Base-by-base conservation (phyloP, 768 basidiomycete genomes). In the Lepiota subincarnata region DNA sequence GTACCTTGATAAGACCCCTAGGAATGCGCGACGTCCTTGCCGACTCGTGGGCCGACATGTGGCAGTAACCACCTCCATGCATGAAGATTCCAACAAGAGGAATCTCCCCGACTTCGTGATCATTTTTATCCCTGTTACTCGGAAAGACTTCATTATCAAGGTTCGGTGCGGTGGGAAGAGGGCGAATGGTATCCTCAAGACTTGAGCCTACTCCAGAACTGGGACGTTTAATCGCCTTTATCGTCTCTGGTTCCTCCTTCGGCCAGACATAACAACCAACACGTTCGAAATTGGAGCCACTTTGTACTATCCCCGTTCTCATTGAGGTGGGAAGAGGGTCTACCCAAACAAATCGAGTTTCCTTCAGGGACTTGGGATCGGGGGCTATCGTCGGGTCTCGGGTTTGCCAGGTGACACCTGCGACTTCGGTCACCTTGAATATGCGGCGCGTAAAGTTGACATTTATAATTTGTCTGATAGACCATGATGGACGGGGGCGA, bases 11-110 rank as follows among this genome's bases (percentile, higher is more conserved):
- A 5, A 80, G 57, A 16, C 74, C 67, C 22, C 76, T 65, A 10
- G 79, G 79, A 44, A 82, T 75, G 48, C 73, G 67, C 1, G 77
- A 80, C 3, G 79, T 77, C 18, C 72, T 59, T 34, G 75, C 67
- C 6, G 62, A 65, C 60, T 81, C 80, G 50, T 80, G 78, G 0
- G 77, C 80, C 19, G 79, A 80, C 77, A 80, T 79, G 56, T 81
- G 80, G 57, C 76, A 79, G 53, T 79, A 81, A 12, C 78, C 80
- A 16, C 80, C 79, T 18, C 80, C 79, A 47, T 81, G 80, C 63
- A 80, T 68, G 64, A 76, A 81, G 13, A 80, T 68, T 2, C 78
- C 78, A 34, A 80, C 68, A 31, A 77, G 40, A 4, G 72, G 69
- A 2, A 62, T 60, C 18, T 68, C 61, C 4, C 60, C 64, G 6